These are phyloP conservation scores for Climacium dendroides DNA, from an alignment of 225 moss, liverwort and hornwort species.

Conservation along the genomic window DNA sequence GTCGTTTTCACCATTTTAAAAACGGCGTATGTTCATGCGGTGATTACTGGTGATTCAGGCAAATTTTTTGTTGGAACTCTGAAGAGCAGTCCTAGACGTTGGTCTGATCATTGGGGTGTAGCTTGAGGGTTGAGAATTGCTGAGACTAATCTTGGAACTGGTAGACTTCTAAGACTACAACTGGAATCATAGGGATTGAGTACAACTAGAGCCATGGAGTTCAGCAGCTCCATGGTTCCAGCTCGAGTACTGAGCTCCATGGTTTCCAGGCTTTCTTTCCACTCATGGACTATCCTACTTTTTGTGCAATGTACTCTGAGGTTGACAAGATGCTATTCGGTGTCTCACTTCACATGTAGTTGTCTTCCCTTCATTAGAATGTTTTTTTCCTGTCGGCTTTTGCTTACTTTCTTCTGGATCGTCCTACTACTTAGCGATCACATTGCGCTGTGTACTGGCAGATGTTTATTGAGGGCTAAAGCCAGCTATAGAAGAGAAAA, in stretches of 20 bases:
- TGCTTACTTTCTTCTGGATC: neutral
- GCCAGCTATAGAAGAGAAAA: too few species aligned
- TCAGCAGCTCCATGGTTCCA: neutral
- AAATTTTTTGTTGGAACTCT: neutral
- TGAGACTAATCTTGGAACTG: neutral
- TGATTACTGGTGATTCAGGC: slow-evolving; percentile 30
- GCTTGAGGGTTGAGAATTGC: neutral
- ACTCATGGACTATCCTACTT: neutral
- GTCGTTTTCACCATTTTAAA: slow-evolving; percentile 25
- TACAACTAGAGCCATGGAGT: neutral
- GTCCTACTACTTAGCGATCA: neutral
- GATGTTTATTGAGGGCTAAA: neutral
- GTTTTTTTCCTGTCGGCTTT: neutral
- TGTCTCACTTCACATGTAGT: neutral
- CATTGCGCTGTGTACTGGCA: neutral
- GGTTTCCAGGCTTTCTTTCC: neutral
- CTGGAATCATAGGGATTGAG: neutral
- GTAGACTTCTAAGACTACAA: neutral
- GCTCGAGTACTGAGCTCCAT: neutral
- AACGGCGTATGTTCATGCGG: slow-evolving; percentile 29
- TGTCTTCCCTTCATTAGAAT: neutral
- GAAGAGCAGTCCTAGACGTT: neutral
- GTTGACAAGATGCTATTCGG: neutral
- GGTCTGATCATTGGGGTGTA: neutral
- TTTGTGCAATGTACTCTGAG: neutral